Percentiles rank a stretch among this genome's conserved stretches.
Evolutionary conservation across 2,329 filamentous ascomycete species (phyloP).

Genomic region (Hypomyces rosellus): DNA sequence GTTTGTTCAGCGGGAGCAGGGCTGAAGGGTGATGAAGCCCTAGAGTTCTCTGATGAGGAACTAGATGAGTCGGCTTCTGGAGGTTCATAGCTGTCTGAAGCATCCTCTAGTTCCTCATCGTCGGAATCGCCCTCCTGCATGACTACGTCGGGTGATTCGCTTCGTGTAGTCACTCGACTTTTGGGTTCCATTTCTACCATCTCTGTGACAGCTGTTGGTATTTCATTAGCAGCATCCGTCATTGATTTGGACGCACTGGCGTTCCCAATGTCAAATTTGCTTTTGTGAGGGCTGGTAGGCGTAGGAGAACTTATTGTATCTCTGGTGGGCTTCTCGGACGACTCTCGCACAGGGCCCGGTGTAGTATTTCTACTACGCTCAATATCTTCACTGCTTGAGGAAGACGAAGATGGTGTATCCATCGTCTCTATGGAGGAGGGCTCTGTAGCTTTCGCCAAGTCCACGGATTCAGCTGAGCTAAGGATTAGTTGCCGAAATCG

Average conservation of each 20-base stretch:
- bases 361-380: background rate
- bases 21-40: constrained; percentile 8
- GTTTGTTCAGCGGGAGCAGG: constrained; percentile 15
- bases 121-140: constrained; percentile 25
- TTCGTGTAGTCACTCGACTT: background rate
- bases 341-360: background rate
- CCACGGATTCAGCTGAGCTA: background rate
- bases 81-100: constrained; percentile 51
- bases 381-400: background rate
- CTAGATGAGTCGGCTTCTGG: constrained; percentile 31
- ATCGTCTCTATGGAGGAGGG: constrained; percentile 3
- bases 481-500: background rate
- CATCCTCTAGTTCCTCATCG: constrained; percentile 31
- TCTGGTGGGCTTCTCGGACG: background rate
- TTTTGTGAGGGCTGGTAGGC: too few relatives aligned
- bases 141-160: background rate
- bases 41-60: background rate
- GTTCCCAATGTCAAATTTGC: background rate
- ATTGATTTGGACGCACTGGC: too few relatives aligned
- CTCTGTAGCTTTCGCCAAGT: background rate
- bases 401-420: constrained; percentile 7
- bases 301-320: too few relatives aligned
- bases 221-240: background rate
- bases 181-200: background rate
- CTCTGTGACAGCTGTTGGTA: background rate